phyloP scores from a whole-genome alignment of 2,329 filamentous ascomycete species.

The Cytospora paraplurivora region DNA sequence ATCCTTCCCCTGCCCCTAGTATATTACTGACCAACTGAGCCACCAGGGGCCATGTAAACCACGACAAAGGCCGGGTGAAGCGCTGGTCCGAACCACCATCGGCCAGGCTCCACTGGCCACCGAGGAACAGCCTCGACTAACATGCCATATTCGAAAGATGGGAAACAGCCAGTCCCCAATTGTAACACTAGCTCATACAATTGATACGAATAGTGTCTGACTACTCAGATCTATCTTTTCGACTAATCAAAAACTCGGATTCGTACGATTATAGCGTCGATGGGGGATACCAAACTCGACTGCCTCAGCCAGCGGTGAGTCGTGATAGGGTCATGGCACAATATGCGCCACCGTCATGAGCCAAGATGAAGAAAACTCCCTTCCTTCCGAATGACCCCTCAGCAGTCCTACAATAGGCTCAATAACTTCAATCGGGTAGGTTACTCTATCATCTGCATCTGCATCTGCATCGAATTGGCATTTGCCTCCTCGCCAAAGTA shows the following conservation, averaged over 20 bases:
- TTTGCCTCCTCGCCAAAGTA: not conserved
- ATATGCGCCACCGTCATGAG: not conserved
- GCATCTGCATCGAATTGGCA: not conserved
- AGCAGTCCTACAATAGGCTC: not conserved
- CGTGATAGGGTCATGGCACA: not conserved
- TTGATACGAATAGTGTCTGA: constrained; percentile 8
- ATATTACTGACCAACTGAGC: too few species aligned
- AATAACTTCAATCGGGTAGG: not conserved
- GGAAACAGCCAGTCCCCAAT: constrained; percentile 2
- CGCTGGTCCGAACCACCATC: constrained; percentile 16
- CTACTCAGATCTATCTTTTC: not conserved
- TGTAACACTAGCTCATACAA: constrained; percentile 1
- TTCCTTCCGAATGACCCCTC: not conserved
- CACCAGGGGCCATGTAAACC: not conserved
- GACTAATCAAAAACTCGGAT: constrained; percentile 1
- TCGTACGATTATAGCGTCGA: not conserved
- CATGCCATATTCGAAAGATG: not conserved
- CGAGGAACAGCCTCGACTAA: not conserved
- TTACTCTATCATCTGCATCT: not conserved
- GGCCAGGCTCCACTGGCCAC: constrained; percentile 6
- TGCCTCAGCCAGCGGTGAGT: not conserved
- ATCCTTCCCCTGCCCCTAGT: not conserved
- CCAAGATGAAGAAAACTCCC: not conserved
- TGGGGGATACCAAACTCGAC: not conserved
- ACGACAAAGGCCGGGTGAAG: constrained; percentile 8